These are phyloP conservation scores for Scenedesmus sp. DNA, from an alignment of 163 green algal genomes.

Conservation along the genomic window DNA sequence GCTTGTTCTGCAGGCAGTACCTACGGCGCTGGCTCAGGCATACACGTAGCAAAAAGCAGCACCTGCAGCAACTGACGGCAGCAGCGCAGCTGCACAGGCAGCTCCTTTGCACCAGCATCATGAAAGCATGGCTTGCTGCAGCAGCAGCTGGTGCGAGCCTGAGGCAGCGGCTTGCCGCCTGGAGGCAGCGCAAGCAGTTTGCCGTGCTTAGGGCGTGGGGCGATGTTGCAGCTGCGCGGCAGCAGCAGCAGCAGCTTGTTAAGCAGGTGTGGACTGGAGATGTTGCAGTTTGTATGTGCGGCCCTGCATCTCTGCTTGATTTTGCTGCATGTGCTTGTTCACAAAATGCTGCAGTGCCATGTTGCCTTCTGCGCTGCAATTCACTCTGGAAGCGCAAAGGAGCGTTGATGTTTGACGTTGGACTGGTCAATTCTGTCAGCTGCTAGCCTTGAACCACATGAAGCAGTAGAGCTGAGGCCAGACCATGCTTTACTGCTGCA, in stretches of 20 bases:
- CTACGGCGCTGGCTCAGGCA: neutral
- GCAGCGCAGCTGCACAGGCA: neutral
- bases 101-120: neutral
- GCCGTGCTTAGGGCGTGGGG: too few species aligned
- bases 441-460: neutral
- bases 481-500: neutral
- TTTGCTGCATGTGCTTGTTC: neutral
- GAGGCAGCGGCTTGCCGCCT: neutral
- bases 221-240: neutral
- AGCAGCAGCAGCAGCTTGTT: constrained; percentile 11
- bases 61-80: neutral
- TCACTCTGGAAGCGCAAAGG: neutral
- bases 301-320: neutral
- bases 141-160: neutral
- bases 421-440: neutral
- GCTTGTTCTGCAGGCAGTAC: neutral
- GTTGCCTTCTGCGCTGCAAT: neutral
- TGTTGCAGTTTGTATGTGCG: neutral
- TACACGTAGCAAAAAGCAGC: neutral
- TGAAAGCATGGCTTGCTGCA: neutral
- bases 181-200: neutral
- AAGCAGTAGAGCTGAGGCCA: neutral
- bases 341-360: neutral
- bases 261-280: neutral
- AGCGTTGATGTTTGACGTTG: too few species aligned